Percentiles rank a stretch among this genome's conserved stretches.
phyloP scores from a whole-genome alignment of 768 basidiomycete species.

The Collybia sp. region DNA sequence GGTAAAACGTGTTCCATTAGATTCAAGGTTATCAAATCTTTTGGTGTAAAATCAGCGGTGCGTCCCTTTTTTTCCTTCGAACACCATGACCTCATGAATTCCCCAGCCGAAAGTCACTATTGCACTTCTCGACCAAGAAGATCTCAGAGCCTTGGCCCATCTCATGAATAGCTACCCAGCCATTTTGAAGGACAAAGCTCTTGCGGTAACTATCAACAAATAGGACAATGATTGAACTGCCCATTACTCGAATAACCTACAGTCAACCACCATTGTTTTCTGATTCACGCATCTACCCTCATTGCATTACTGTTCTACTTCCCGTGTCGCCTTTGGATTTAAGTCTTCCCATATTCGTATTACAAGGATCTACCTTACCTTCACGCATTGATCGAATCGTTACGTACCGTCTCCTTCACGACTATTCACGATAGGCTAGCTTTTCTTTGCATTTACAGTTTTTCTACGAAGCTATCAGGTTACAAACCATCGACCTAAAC shows the following conservation, averaged over 20 bases:
- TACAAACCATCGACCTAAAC: no score
- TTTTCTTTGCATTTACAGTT: no score
- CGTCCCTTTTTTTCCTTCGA: slow-evolving; percentile 18
- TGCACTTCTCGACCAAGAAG: slow-evolving; percentile 76
- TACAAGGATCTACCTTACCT: no score
- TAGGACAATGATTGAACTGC: slow-evolving; percentile 10
- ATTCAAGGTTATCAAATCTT: slow-evolving; percentile 64
- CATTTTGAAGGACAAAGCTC: slow-evolving; percentile 76
- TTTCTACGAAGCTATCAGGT: no score
- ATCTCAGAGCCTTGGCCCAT: slow-evolving; percentile 78
- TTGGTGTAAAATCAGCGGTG: slow-evolving; percentile 79
- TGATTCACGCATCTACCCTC: not conserved
- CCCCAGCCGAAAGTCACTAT: slow-evolving; percentile 80
- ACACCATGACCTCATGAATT: slow-evolving; percentile 1
- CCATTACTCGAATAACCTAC: no score
- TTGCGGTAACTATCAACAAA: slow-evolving; percentile 24
- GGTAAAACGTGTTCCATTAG: slow-evolving; percentile 16
- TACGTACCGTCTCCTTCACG: no score
- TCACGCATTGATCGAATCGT: no score
- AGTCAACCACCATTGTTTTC: not conserved
- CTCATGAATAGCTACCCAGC: slow-evolving; percentile 84
- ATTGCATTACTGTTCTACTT: no score
- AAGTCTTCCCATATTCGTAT: no score
- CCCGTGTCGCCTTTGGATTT: no score
- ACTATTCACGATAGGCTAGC: no score